Evolutionary conservation across 2,329 filamentous ascomycete genomes (phyloP).

Genomic region (Aureobasidium sp.): DNA sequence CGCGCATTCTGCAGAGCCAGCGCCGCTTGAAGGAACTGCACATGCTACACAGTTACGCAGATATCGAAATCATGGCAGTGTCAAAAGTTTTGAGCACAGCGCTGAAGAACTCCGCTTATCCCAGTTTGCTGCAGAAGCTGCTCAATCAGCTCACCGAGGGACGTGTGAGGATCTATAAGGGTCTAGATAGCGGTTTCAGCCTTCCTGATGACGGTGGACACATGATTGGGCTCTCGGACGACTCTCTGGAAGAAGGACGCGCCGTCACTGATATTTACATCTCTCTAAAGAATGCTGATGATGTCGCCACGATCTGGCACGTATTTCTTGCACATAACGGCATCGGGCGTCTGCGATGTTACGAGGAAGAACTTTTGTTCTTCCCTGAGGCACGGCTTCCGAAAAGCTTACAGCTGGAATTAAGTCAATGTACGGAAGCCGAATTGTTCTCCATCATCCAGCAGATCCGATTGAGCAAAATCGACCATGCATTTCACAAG

Average conservation of each 20-base stretch:
- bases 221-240: slow-evolving; percentile 16
- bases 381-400: slow-evolving; percentile 12
- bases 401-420: slow-evolving; percentile 16
- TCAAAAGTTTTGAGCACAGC: slow-evolving; percentile 12
- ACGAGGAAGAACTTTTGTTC: slow-evolving; percentile 17
- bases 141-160: slow-evolving; percentile 11
- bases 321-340: slow-evolving; percentile 18
- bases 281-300: slow-evolving; percentile 16
- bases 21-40: slow-evolving; percentile 14
- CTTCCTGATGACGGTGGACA: slow-evolving; percentile 18
- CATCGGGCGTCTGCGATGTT: slow-evolving; percentile 14
- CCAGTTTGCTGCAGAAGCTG: slow-evolving; percentile 14
- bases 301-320: slow-evolving; percentile 18
- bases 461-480: slow-evolving; percentile 13
- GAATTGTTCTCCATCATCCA: slow-evolving; percentile 16
- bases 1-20: slow-evolving; percentile 16
- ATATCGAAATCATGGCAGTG: slow-evolving; percentile 15
- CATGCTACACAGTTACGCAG: slow-evolving; percentile 17
- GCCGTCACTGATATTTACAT: slow-evolving; percentile 15
- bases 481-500: slow-evolving; percentile 12
- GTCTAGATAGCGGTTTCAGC: slow-evolving; percentile 17
- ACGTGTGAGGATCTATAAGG: slow-evolving; percentile 16
- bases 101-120: slow-evolving; percentile 13
- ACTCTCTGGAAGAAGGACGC: neutral
- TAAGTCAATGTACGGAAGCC: slow-evolving; percentile 16